A percentile compares a stretch with the other conserved stretches of the same genome.
Evolutionary conservation across 2,329 filamentous ascomycete species (phyloP).

Genomic region (Clarireedia monteithiana): DNA sequence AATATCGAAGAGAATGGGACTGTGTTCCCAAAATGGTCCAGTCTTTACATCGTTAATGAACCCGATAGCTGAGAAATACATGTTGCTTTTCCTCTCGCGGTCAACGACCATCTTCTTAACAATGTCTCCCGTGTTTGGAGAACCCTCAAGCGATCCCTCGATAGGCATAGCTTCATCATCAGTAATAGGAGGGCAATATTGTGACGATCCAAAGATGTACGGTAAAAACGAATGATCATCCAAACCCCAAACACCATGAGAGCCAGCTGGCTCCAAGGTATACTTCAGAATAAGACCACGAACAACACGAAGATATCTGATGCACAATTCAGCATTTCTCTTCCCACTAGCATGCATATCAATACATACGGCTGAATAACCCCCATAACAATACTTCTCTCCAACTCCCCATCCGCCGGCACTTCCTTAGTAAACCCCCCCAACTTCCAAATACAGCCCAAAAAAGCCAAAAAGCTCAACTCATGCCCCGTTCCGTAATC

Average conservation of each 20-base stretch:
- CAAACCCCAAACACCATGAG: constrained; percentile 96
- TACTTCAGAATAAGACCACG: constrained; percentile 82
- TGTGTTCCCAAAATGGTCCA: constrained; percentile 96
- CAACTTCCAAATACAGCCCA: constrained; percentile 87
- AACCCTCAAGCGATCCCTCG: constrained; percentile 67
- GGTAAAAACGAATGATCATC: constrained; percentile 93
- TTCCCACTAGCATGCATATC: constrained; percentile 21
- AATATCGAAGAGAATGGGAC: constrained; percentile 88
- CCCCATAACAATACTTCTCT: constrained; percentile 73
- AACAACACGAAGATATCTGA: constrained; percentile 70
- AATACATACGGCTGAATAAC: constrained; percentile 68
- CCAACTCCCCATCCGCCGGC: constrained; percentile 44
- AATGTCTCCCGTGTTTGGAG: constrained; percentile 66
- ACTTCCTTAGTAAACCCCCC: constrained; percentile 60
- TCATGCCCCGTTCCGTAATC: constrained; percentile 98
- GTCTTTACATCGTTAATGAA: constrained; percentile 98
- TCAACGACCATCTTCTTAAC: constrained; percentile 57
- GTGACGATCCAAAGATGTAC: constrained; percentile 92
- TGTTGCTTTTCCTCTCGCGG: constrained; percentile 56
- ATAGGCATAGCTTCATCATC: constrained; percentile 57
- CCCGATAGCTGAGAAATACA: constrained; percentile 93
- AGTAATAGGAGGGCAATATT: constrained; percentile 69
- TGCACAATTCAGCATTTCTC: constrained; percentile 4
- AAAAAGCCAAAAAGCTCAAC: constrained; percentile 85
- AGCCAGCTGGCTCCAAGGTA: constrained; percentile 88